These are phyloP conservation scores for Syncephalastrum racemosum DNA, from an alignment of 371 early-diverging fungal genomes.

Conservation along the genomic window DNA sequence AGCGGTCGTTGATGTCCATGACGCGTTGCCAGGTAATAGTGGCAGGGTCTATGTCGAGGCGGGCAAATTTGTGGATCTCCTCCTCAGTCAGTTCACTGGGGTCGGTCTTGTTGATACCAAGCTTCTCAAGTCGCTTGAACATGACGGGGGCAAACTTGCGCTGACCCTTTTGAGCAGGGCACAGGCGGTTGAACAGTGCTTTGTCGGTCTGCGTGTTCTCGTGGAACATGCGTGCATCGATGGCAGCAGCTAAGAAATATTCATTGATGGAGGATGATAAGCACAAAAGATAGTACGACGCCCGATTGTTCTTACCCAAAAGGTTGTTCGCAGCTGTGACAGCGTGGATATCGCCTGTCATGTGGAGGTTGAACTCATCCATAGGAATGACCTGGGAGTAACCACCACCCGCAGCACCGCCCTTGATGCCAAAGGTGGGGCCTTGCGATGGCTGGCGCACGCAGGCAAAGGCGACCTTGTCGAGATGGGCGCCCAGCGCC, in stretches of 20 bases:
- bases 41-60: conserved; percentile 89
- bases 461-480: conserved; percentile 88
- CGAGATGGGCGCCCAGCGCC: conserved; percentile 90
- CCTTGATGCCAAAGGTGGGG: conserved; percentile 98
- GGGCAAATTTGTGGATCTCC: conserved; percentile 76
- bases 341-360: conserved; percentile 98
- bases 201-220: conserved; percentile 88
- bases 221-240: conserved; percentile 97
- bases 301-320: conserved; percentile 12
- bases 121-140: conserved; percentile 77
- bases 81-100: conserved; percentile 80
- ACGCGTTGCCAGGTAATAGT: conserved; percentile 96
- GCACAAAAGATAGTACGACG: too few relatives aligned
- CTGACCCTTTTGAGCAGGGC: conserved; percentile 84
- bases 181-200: conserved; percentile 87
- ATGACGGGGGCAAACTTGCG: conserved; percentile 82
- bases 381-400: conserved; percentile 98
- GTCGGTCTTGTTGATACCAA: conserved; percentile 81
- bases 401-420: conserved; percentile 97
- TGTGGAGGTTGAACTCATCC: conserved; percentile 97
- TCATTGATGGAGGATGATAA: too few relatives aligned
- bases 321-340: conserved; percentile 97
- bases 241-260: conserved; percentile 85
- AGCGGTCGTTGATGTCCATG: conserved; percentile 94
- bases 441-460: conserved; percentile 97